Base-by-base conservation (phyloP, 2,329 filamentous ascomycete genomes). In the Neofusicoccum umdonicola region DNA sequence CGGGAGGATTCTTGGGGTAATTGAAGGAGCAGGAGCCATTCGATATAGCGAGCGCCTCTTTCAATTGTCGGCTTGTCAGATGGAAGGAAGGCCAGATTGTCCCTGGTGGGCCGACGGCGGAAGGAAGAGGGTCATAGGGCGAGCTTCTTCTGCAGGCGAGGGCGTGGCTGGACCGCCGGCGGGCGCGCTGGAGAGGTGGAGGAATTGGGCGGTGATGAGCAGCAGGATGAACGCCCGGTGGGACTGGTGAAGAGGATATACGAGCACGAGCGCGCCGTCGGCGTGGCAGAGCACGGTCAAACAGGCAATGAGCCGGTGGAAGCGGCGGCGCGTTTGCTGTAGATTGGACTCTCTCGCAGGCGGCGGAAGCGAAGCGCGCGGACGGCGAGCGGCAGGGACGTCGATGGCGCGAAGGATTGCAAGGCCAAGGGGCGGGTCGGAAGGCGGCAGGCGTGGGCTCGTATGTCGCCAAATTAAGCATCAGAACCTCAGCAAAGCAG, bases 401-500 rank as follows among this genome's bases (percentile, higher is more conserved):
- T 35, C 17, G 27, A 31, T 12, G 27, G 35, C 39, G 54, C 41
- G 54, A 60, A 60, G 56, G 56, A 47, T 42, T 15, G 35, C 5
- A 17, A 13, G 34, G n/a, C 7, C 52, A 11, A 57, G 52, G 35
- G 27, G 51, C 54, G 39, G 27, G 19, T 58, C 54, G 41, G 39
- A 42, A n/a, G 35, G 19, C 51, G 51, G 51, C 35, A 27, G 37
- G 9, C 6, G 4, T 39, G 12, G 27, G 41, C 41, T 44, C 41
- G 41, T 44, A 44, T 60, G 56, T 47, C 47, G 19, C 56, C 56
- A 60, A 47, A 60, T 47, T 60, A 60, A 60, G 56, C 54, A 57
- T 4, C 39, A 41, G 35, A 19, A 6, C 6, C 17, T 7, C 35
- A 19, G 41, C 34, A 34, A 22, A 13, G 42, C 47, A 47, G 56